Percentiles rank a stretch among this genome's conserved stretches.
Conservation (phyloP, 2,329 filamentous ascomycete genomes). For the Pyricularia grisea region DNA sequence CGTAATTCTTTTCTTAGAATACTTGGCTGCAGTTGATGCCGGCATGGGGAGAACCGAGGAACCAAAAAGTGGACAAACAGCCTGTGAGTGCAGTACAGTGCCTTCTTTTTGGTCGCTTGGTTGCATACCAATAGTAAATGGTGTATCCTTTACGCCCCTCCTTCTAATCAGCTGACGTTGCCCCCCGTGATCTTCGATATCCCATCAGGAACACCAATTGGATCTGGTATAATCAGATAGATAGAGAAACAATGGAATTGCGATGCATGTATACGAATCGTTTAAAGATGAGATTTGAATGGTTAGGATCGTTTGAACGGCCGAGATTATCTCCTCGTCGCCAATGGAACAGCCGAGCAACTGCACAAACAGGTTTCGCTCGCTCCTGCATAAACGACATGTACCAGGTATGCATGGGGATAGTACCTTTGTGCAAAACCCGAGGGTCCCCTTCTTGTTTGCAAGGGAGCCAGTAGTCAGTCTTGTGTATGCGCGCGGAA, state of each 20-base stretch:
- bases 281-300: background rate
- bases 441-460: background rate
- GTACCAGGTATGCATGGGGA: background rate
- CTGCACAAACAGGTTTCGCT: background rate
- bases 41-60: background rate
- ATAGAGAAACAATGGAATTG: background rate
- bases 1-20: background rate
- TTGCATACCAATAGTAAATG: background rate
- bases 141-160: background rate
- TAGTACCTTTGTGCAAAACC: background rate
- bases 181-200: background rate
- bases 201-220: background rate
- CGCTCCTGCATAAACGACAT: background rate
- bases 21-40: background rate
- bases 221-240: background rate
- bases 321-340: background rate
- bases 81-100: background rate
- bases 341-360: background rate
- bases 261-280: background rate
- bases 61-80: background rate
- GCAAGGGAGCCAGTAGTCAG: background rate
- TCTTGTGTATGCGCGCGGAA: background rate
- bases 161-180: background rate
- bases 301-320: background rate
- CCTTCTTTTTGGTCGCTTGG: background rate